phyloP scores from a whole-genome alignment of 768 basidiomycete genomes.

The Galerina marginata region DNA sequence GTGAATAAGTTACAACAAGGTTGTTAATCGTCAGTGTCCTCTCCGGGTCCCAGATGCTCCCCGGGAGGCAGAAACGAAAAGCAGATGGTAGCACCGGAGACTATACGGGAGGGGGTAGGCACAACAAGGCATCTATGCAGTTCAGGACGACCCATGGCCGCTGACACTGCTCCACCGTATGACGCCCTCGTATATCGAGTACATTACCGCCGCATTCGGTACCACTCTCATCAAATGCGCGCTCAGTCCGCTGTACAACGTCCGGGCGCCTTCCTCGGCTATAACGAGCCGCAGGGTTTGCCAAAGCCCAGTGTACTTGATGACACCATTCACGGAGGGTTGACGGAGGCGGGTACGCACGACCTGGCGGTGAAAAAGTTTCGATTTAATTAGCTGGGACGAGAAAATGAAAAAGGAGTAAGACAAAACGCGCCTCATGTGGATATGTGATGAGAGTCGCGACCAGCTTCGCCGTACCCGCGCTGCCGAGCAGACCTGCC shows the following conservation, averaged over 20 bases:
- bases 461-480: constrained; percentile 91
- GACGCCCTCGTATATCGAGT: constrained; percentile 88
- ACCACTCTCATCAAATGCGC: constrained; percentile 97
- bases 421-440: constrained; percentile 77
- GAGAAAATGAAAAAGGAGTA: neutral
- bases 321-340: constrained; percentile 74
- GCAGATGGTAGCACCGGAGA: too few species aligned
- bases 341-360: constrained; percentile 92
- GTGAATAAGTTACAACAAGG: too few species aligned
- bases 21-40: too few species aligned
- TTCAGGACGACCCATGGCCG: too few species aligned
- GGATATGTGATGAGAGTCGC: constrained; percentile 97
- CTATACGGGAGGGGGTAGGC: too few species aligned
- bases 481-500: constrained; percentile 85
- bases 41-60: too few species aligned
- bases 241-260: constrained; percentile 89
- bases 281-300: constrained; percentile 88
- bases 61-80: too few species aligned
- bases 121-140: too few species aligned
- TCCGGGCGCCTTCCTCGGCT: constrained; percentile 86
- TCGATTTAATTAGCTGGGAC: constrained; percentile 4
- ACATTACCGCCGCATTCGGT: constrained; percentile 98
- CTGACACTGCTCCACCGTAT: constrained; percentile 57
- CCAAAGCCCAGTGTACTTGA: constrained; percentile 84
- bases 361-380: constrained; percentile 53